Percentiles rank a stretch among this genome's conserved stretches.
phyloP scores from a whole-genome alignment of 2,329 filamentous ascomycete genomes.

The Pyrenophora teres region DNA sequence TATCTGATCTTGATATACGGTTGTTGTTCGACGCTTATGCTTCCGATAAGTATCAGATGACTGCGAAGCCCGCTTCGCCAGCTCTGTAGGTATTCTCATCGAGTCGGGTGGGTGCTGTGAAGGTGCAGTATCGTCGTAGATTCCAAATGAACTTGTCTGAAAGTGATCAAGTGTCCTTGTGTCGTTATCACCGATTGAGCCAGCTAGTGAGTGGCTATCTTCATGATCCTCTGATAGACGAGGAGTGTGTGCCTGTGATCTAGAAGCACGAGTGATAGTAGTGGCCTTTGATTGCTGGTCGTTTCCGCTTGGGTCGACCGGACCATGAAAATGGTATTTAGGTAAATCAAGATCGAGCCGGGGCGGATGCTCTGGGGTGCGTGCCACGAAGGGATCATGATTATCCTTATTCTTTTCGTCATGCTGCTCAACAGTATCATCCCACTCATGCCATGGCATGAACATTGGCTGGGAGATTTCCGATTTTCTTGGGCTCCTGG shows the following conservation, averaged over 20 bases:
- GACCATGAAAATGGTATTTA: no score
- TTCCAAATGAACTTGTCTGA: constrained; percentile 48
- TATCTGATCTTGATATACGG: constrained; percentile 32
- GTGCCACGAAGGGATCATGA: constrained; percentile 19
- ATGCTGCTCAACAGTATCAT: constrained; percentile 27
- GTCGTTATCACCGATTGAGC: constrained; percentile 45
- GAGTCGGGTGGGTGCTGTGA: constrained; percentile 50
- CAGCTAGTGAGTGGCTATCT: constrained; percentile 43
- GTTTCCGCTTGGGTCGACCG: no score
- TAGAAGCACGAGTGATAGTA: no score
- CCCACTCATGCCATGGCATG: constrained; percentile 32
- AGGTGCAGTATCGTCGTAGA: constrained; percentile 35
- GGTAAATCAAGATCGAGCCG: constrained; percentile 41
- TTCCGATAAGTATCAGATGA: constrained; percentile 36
- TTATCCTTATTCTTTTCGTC: constrained; percentile 46
- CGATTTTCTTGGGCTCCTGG: constrained; percentile 37
- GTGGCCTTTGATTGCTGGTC: no score
- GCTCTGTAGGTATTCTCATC: constrained; percentile 50
- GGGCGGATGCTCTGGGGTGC: constrained; percentile 45
- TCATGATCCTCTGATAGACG: constrained; percentile 8
- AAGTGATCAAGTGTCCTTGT: constrained; percentile 43
- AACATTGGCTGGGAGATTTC: constrained; percentile 51
- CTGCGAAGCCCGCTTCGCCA: constrained; percentile 44
- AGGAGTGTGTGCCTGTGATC: no score
- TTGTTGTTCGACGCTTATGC: constrained; percentile 31